phyloP scores from a whole-genome alignment of 2,329 filamentous ascomycete species.

The Aureobasidium vineae region DNA sequence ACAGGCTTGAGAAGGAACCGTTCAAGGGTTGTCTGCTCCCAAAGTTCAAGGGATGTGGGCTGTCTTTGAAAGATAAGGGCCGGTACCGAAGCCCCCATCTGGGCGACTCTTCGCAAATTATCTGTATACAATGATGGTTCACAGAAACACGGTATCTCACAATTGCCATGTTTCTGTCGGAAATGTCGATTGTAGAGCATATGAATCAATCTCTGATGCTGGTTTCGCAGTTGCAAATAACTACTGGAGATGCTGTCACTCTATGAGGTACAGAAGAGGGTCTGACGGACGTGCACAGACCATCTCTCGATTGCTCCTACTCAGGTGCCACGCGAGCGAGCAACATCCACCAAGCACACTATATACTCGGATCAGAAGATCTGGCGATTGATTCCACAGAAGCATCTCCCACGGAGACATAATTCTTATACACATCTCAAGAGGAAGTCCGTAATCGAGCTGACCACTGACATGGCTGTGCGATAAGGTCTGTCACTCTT shows the following conservation, averaged over 20 bases:
- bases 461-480: background rate
- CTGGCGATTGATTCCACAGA: background rate
- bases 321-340: background rate
- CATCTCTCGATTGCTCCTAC: background rate
- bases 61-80: slow-evolving; percentile 2
- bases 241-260: background rate
- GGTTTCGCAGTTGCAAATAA: background rate
- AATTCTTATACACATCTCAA: background rate
- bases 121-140: background rate
- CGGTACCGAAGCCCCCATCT: background rate
- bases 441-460: background rate
- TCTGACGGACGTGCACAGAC: background rate
- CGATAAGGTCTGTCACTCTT: background rate
- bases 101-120: background rate
- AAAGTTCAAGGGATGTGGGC: background rate
- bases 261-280: background rate
- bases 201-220: background rate
- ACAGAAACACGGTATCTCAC: background rate
- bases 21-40: background rate
- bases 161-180: background rate
- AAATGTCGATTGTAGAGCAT: background rate
- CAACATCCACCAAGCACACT: background rate
- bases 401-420: background rate
- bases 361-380: background rate
- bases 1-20: background rate